These are phyloP conservation scores for Globisporangium acanthophoron DNA, from an alignment of 352 stramenopile species.

Conservation along the genomic window DNA sequence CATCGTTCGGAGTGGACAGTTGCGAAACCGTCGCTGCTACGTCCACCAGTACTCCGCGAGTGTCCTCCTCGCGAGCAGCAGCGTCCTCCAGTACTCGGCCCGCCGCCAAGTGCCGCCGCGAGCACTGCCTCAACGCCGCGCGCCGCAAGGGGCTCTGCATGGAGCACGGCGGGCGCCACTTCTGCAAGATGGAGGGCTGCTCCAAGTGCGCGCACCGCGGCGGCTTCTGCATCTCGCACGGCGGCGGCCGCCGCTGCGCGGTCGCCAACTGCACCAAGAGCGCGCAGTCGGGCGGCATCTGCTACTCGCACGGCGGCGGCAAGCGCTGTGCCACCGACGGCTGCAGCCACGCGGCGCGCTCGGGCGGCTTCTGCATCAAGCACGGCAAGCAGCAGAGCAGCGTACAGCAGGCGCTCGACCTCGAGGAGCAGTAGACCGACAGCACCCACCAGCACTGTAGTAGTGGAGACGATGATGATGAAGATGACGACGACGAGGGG, in stretches of 20 bases:
- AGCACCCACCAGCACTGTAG: no score
- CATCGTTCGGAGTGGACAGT: conserved; percentile 7
- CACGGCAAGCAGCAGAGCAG: conserved; percentile 64
- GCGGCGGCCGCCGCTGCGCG: conserved; percentile 65
- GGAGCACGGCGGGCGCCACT: conserved; percentile 81
- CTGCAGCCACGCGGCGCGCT: conserved; percentile 75
- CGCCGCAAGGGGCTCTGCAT: conserved; percentile 83
- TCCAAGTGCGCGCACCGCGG: conserved; percentile 79
- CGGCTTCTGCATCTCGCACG: conserved; percentile 77
- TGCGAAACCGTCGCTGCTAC: conserved; percentile 1
- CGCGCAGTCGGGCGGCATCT: conserved; percentile 76
- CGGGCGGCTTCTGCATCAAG: conserved; percentile 79
- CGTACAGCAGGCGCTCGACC: not conserved
- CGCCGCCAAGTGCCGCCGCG: conserved; percentile 47
- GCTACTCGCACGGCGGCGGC: conserved; percentile 80
- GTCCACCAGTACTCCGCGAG: not conserved
- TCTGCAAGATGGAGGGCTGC: conserved; percentile 82
- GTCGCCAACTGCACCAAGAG: conserved; percentile 73
- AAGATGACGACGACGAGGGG: no score
- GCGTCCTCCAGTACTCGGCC: conserved; percentile 11
- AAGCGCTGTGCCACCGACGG: conserved; percentile 73
- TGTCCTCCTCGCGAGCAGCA: conserved; percentile 18
- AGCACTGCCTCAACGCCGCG: conserved; percentile 61
- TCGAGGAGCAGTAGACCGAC: conserved; percentile 1
- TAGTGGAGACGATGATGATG: no score